Conservation (phyloP, 2,329 filamentous ascomycete genomes). For the Esteya vermicola region DNA sequence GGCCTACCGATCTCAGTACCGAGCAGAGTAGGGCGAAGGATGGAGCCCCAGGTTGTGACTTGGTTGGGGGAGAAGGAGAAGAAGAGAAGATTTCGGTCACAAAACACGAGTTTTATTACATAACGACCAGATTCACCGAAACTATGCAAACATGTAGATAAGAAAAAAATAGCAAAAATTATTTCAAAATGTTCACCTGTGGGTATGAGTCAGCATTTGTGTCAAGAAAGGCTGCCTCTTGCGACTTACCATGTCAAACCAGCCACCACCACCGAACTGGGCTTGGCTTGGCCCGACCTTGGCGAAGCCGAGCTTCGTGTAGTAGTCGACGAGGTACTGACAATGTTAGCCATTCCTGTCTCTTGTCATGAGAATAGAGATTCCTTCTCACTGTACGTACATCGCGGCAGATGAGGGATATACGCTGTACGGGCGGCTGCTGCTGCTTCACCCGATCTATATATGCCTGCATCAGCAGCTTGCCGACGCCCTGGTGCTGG, state of each 20-base stretch:
- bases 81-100: neutral
- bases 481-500: conserved; percentile 60
- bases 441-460: conserved; percentile 61
- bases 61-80: neutral
- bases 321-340: conserved; percentile 57
- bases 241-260: conserved; percentile 67
- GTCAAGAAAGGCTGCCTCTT: too few species aligned
- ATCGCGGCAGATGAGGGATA: conserved; percentile 66
- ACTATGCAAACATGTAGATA: too few species aligned
- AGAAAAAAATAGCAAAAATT: too few species aligned
- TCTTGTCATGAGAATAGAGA: neutral
- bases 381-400: too few species aligned
- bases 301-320: conserved; percentile 60
- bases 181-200: too few species aligned
- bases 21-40: conserved; percentile 36
- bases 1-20: conserved; percentile 57
- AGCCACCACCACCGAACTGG: conserved; percentile 63
- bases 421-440: conserved; percentile 34
- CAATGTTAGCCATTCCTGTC: neutral
- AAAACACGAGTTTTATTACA: neutral
- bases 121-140: neutral
- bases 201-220: too few species aligned
- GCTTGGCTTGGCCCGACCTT: conserved; percentile 54
- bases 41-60: neutral
- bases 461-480: conserved; percentile 60